These are phyloP conservation scores for Bruguiera gymnorhiza DNA, from an alignment of 345 rosid genomes.

Conservation along the genomic window DNA sequence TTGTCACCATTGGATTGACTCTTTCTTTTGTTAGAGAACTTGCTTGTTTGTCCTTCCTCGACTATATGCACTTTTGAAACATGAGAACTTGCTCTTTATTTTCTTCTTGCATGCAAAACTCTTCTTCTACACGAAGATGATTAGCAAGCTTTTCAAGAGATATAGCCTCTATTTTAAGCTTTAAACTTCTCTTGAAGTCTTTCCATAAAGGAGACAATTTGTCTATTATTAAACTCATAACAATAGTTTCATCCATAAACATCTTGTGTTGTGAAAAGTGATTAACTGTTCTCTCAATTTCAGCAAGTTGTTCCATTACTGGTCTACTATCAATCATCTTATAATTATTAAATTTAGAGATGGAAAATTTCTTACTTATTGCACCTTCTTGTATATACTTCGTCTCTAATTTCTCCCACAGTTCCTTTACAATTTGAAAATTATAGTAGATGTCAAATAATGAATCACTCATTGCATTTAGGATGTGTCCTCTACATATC, in stretches of 20 bases:
- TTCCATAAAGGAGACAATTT: neutral
- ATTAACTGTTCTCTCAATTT: neutral
- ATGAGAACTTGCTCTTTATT: neutral
- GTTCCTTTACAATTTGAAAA: neutral
- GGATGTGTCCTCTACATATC: neutral
- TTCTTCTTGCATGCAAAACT: neutral
- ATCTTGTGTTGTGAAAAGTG: neutral
- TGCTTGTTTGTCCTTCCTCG: neutral
- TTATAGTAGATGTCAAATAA: neutral
- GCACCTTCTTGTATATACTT: neutral
- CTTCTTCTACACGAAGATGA: neutral
- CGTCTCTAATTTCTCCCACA: neutral
- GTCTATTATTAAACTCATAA: neutral
- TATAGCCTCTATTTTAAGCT: neutral
- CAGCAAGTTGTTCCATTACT: neutral
- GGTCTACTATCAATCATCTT: neutral
- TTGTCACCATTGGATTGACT: neutral
- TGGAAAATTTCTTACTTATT: neutral
- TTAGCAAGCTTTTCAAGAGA: neutral
- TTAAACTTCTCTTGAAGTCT: neutral
- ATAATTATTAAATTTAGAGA: neutral
- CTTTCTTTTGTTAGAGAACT: neutral
- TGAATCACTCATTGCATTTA: neutral
- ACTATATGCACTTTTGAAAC: neutral
- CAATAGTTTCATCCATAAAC: neutral